Base-by-base conservation (phyloP, 495 filamentous ascomycete genomes). In the Xylaria sp. region DNA sequence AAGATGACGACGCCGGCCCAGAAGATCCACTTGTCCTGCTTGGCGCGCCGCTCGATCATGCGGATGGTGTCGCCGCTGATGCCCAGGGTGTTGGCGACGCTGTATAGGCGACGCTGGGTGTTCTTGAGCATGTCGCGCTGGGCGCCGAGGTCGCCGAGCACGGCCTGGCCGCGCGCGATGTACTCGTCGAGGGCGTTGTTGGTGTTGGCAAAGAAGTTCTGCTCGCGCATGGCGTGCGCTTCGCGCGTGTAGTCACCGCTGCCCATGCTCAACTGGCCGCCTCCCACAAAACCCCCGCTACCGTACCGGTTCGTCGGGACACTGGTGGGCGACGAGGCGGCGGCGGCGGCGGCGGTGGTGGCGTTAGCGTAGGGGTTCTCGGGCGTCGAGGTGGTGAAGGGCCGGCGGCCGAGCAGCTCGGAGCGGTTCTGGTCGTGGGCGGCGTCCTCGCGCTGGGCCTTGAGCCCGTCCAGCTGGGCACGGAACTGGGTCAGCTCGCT, bases 21-120 rank as follows among this genome's bases (percentile, higher is more conserved):
- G 80, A 99, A 99, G 35, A 99, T 97, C 95, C 95, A 98, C 82
- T 97, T 98, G 76, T 99, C 96, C 85, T 98, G 90, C 80, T 88
- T 91, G 64, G 96, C 95, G 71, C 96, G 87, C 76, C 96, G 84
- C 80, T 98, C 95, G 61, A 99, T 86, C 93, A 95, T 97, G 17
- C 97, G 88, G 68, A 99, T 99, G 6, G 96, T 99, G 79, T 98
- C 97, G 37, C 95, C 94, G 79, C 91, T 94, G 44, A 99, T 88
- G 9, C 96, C 96, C 71, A 99, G 82, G 37, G 97, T 98, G 76
- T 97, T 98, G 8, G 93, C 96, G 26, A 97, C 93, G 77, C 89
- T 94, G 77, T 98, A 98, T 57, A 99, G 84, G 78, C 89, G 88
- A 77, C 90, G 88, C 84, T 98, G 96, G 52, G 96, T 98, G 9